These are phyloP conservation scores for Allium sativum DNA, from an alignment of 106 monocot species.

Conservation along the genomic window DNA sequence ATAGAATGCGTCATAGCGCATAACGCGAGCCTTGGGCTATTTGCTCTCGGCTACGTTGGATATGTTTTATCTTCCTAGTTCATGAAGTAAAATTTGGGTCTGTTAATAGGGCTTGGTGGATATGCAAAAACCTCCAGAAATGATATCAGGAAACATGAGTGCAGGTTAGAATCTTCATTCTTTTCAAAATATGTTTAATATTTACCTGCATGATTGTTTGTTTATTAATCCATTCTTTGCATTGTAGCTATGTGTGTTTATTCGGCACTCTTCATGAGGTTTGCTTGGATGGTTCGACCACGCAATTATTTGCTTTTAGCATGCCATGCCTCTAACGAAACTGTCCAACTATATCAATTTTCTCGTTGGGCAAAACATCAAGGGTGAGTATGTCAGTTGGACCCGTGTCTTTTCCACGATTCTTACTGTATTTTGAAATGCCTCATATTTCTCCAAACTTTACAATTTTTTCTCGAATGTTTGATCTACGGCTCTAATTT, in stretches of 20 bases:
- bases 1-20: no score
- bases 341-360: slow-evolving; percentile 88
- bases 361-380: slow-evolving; percentile 74
- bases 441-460: no score
- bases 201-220: not conserved
- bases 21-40: no score
- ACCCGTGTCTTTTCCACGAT: not conserved
- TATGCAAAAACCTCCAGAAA: slow-evolving; percentile 79
- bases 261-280: slow-evolving; percentile 96
- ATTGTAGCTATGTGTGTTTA: slow-evolving; percentile 83
- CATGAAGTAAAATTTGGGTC: not conserved
- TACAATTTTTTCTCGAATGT: no score
- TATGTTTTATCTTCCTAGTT: not conserved
- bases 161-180: slow-evolving; percentile 38
- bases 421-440: no score
- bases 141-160: slow-evolving; percentile 99
- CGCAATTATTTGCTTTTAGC: slow-evolving; percentile 91
- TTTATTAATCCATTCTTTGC: not conserved
- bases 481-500: no score
- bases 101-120: slow-evolving; percentile 76
- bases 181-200: not conserved
- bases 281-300: slow-evolving; percentile 99
- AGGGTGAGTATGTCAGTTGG: slow-evolving; percentile 38
- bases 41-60: no score
- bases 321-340: slow-evolving; percentile 95